A percentile compares a stretch with the other conserved stretches of the same genome.
These are phyloP conservation scores for Xylaria sp. DNA, from an alignment of 2,329 filamentous ascomycete genomes.

Conservation along the genomic window DNA sequence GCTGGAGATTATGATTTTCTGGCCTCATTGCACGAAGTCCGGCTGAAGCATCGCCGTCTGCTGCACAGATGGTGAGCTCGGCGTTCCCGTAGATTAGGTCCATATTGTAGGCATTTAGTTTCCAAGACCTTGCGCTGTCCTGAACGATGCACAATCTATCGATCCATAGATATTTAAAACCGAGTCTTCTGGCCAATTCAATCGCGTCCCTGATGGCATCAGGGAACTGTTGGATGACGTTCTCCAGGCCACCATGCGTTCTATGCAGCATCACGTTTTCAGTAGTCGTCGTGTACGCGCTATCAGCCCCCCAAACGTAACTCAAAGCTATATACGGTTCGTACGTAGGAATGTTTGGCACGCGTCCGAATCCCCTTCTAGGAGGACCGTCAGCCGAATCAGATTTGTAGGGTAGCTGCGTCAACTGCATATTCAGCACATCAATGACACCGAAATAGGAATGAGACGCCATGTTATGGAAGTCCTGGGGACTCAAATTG, in stretches of 20 bases:
- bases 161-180: slow-evolving; percentile 28
- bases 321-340: slow-evolving; percentile 4
- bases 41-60: slow-evolving; percentile 12
- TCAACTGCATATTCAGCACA: slow-evolving; percentile 2
- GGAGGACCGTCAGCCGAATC: neutral
- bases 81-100: slow-evolving; percentile 24
- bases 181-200: neutral
- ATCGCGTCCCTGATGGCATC: neutral
- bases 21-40: slow-evolving; percentile 6
- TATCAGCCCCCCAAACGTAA: slow-evolving; percentile 1
- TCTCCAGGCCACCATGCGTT: neutral
- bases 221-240: neutral
- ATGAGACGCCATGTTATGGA: neutral
- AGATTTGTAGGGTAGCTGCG: neutral
- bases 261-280: slow-evolving; percentile 3
- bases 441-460: slow-evolving; percentile 14
- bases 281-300: neutral
- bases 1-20: neutral
- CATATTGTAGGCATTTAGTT: slow-evolving; percentile 25
- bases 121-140: slow-evolving; percentile 21
- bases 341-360: too few species aligned
- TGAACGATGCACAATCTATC: slow-evolving; percentile 33
- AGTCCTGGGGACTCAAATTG: neutral
- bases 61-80: slow-evolving; percentile 13
- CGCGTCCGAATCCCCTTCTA: neutral